Evolutionary conservation across 495 filamentous ascomycete species (phyloP), one percentile per base, ranked within the genome.

Genomic region (Hypoxylon rickii): DNA sequence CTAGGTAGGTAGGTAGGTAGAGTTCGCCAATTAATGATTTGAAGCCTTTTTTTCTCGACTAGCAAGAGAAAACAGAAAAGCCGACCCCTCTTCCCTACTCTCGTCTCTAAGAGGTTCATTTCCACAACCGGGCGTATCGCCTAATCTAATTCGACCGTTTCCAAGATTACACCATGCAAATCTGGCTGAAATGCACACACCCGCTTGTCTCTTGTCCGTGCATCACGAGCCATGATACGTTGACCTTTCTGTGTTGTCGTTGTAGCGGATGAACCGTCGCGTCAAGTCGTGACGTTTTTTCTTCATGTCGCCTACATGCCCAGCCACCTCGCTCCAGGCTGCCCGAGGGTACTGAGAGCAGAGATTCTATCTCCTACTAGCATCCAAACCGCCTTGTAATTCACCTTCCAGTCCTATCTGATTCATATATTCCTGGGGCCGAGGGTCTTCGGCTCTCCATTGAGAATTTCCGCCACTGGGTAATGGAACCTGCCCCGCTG

Each of bases 381-480:
- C 86, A 72, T 94, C 89, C 75, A 92, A 81, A 26, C 89, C 89
- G 46, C 87, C 85, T 63, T 89, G 86, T 63, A 97, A 76, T 61
- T 96, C 94, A 54, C 89, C 85, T 76, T 97, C 93, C 61, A 97
- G 78, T 36, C 71, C 78, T 73, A 76, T 73, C 53, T 67, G 66
- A 68, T 69, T 69, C 68, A 75, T 71, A 72, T 76, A 86, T 72
- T 96, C 92, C 71, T 96, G 91, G 17, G 92, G 92, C 58, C 90
- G 80, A 18, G 92, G 92, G 44, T 96, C 89, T 66, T 96, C 92
- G 17, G 77, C 78, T n/a, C 78, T 82, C 88, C 90, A 92, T 59
- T 84, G 81, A 20, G 78, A 75, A 44, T 83, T 79, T 44, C 86
- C 85, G 32, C 79, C 76, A 12, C 83, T 77, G 3, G 90, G 90